Conservation (phyloP, 805 yeast genomes). For the Kodamaea nitidulidarum region DNA sequence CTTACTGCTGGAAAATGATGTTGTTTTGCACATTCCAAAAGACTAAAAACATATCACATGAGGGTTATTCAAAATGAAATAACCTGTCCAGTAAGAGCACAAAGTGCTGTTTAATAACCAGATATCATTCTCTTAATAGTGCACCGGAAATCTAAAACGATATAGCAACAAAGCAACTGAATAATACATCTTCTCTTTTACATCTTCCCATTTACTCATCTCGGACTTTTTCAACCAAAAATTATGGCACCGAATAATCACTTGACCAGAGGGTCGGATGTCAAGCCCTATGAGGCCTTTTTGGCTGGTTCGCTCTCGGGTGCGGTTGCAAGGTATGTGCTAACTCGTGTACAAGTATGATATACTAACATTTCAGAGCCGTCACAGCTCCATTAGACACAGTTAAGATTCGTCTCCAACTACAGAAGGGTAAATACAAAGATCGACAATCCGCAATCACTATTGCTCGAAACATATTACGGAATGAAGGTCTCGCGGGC, state of each 20-base stretch:
- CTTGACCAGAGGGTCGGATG: conserved; percentile 47
- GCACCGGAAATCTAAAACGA: too few species aligned
- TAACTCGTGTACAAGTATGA: background rate
- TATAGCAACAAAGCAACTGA: too few species aligned
- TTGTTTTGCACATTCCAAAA: too few species aligned
- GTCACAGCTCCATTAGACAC: conserved; percentile 77
- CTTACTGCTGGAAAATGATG: too few species aligned
- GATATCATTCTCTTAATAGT: too few species aligned
- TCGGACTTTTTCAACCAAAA: background rate
- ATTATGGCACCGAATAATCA: conserved; percentile 30
- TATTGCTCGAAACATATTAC: conserved; percentile 41
- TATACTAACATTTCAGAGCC: conserved; percentile 39
- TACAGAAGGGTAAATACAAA: conserved; percentile 35
- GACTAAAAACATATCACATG: too few species aligned
- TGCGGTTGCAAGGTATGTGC: conserved; percentile 41
- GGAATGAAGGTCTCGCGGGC: conserved; percentile 66
- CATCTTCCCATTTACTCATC: background rate
- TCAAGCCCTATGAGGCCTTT: conserved; percentile 50
- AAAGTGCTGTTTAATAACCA: too few species aligned
- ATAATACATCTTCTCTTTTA: too few species aligned
- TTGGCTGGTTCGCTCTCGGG: conserved; percentile 75
- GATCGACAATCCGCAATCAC: conserved; percentile 8
- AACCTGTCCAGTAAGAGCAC: too few species aligned
- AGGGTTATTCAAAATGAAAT: too few species aligned
- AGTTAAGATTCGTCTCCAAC: conserved; percentile 69